Evolutionary conservation across 495 filamentous ascomycete species (phyloP).

Genomic region (Trichoderma erinaceum): DNA sequence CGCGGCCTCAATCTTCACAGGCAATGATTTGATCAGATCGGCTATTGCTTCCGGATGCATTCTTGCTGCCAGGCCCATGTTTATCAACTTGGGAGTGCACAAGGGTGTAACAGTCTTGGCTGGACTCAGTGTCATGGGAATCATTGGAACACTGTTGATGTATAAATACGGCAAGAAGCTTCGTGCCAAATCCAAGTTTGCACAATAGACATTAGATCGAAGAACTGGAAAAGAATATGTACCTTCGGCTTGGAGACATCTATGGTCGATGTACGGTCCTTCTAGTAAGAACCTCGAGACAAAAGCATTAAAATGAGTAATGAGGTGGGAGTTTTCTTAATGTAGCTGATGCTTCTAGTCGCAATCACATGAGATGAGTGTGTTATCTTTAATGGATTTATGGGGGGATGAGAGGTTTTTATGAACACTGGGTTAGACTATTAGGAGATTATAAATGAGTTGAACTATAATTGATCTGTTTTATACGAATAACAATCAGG

Average conservation of each 20-base stretch:
- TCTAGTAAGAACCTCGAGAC: too few relatives aligned
- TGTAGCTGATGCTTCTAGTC: too few relatives aligned
- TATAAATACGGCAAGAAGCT: not conserved
- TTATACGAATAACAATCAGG: too few relatives aligned
- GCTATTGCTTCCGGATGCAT: slow-evolving; percentile 2
- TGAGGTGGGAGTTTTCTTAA: not conserved
- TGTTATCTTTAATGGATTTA: too few relatives aligned
- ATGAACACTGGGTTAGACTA: too few relatives aligned
- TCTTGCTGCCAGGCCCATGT: slow-evolving; percentile 1
- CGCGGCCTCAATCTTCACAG: slow-evolving; percentile 1
- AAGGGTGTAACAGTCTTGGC: slow-evolving; percentile 4
- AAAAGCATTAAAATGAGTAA: too few relatives aligned
- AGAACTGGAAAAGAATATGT: not conserved
- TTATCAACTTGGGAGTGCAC: not conserved
- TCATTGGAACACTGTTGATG: not conserved
- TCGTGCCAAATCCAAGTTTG: slow-evolving; percentile 9
- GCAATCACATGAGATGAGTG: too few relatives aligned
- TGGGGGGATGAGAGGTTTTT: too few relatives aligned
- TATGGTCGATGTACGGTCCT: too few relatives aligned
- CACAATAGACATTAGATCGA: not conserved
- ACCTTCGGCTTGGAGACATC: not conserved
- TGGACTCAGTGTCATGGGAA: not conserved
- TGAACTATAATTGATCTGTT: too few relatives aligned
- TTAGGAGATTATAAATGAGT: too few relatives aligned
- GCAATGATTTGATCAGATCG: slow-evolving; percentile 3